phyloP scores from a whole-genome alignment of 257 asterid species.

The Capsicum pubescens region DNA sequence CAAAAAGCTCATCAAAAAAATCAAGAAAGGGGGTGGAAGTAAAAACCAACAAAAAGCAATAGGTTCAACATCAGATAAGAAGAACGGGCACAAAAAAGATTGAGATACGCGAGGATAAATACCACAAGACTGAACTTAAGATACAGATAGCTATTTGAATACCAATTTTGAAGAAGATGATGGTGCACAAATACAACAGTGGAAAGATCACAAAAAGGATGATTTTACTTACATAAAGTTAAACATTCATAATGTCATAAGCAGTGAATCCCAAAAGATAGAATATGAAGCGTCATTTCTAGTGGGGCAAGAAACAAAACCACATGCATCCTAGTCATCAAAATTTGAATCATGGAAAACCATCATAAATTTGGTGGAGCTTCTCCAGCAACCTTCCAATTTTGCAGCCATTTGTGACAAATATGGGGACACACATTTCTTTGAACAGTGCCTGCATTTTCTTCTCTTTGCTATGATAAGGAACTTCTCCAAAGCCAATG shows the following conservation, averaged over 20 bases:
- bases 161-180: too few species aligned
- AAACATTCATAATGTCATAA: not conserved
- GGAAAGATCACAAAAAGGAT: too few species aligned
- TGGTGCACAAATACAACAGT: too few species aligned
- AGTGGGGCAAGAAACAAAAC: not conserved
- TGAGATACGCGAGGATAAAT: too few species aligned
- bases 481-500: not conserved
- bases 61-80: too few species aligned
- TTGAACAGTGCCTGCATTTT: not conserved
- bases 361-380: not conserved
- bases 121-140: too few species aligned
- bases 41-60: too few species aligned
- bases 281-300: too few species aligned
- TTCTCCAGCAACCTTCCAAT: not conserved
- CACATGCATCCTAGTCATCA: not conserved
- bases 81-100: too few species aligned
- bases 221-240: not conserved
- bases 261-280: not conserved
- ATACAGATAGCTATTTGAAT: too few species aligned
- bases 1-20: too few species aligned
- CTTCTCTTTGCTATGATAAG: not conserved
- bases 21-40: too few species aligned
- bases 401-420: not conserved
- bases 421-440: not conserved
- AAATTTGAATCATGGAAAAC: not conserved